A percentile compares a stretch with the other conserved stretches of the same genome.
These are phyloP conservation scores for Penicillium occitanis DNA, from an alignment of 2,329 filamentous ascomycete species.

Conservation along the genomic window DNA sequence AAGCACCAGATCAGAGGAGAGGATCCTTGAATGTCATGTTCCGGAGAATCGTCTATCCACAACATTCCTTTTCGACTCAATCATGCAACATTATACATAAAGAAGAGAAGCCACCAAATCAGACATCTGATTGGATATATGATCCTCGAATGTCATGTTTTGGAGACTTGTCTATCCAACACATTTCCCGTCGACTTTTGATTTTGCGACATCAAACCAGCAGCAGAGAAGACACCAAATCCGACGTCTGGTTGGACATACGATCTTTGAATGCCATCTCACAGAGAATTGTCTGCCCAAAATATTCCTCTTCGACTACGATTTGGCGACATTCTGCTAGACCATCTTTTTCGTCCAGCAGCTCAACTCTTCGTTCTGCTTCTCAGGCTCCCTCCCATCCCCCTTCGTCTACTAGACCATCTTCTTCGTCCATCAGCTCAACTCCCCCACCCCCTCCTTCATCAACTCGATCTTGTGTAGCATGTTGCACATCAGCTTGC, in stretches of 20 bases:
- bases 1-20: neutral
- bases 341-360: neutral
- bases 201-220: neutral
- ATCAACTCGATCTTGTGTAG: neutral
- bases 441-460: neutral
- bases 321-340: neutral
- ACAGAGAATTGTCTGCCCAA: no score
- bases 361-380: no score
- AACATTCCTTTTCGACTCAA: neutral
- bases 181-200: neutral
- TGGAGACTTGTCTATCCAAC: neutral
- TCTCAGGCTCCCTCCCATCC: neutral
- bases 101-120: neutral
- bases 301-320: no score
- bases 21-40: neutral
- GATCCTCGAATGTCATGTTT: neutral
- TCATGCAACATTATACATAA: neutral
- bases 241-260: no score
- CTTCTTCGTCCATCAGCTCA: neutral
- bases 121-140: neutral
- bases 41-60: neutral
- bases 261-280: no score
- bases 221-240: no score
- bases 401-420: neutral
- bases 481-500: neutral